Percentiles rank a stretch among this genome's conserved stretches.
Evolutionary conservation across 257 asterid genomes (phyloP).

Genomic region (Dorcoceras hygrometricum): DNA sequence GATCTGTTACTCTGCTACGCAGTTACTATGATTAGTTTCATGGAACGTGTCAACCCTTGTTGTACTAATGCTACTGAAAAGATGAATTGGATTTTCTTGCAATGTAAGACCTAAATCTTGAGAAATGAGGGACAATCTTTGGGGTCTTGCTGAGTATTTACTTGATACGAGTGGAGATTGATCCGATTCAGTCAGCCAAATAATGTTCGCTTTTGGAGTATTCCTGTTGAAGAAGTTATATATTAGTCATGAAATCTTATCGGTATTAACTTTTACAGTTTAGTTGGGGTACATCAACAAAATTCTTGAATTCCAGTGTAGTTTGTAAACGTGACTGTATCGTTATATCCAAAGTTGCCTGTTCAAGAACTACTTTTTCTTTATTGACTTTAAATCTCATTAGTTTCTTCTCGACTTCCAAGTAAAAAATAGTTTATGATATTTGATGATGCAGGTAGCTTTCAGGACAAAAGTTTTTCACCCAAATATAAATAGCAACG

Average conservation of each 20-base stretch:
- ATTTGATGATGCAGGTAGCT: slow-evolving; percentile 13
- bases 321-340: not conserved
- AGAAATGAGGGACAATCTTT: not conserved
- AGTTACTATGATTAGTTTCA: not conserved
- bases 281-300: not conserved
- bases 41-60: not conserved
- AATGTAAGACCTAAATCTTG: not conserved
- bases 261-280: not conserved
- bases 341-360: not conserved
- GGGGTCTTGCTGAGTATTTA: not conserved
- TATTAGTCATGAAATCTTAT: not conserved
- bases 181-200: not conserved
- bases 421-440: not conserved
- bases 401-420: not conserved
- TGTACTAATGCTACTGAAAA: not conserved
- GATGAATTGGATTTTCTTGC: not conserved
- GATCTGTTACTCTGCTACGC: not conserved
- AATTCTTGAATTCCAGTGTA: not conserved
- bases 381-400: not conserved
- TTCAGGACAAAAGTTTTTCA: slow-evolving; percentile 26
- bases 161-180: not conserved
- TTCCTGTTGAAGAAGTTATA: not conserved
- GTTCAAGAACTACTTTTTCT: too few relatives aligned
- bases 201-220: not conserved
- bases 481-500: slow-evolving; percentile 24